Conservation (phyloP, 1,139 yeast species). For the Debaryomycetaceae sp. region DNA sequence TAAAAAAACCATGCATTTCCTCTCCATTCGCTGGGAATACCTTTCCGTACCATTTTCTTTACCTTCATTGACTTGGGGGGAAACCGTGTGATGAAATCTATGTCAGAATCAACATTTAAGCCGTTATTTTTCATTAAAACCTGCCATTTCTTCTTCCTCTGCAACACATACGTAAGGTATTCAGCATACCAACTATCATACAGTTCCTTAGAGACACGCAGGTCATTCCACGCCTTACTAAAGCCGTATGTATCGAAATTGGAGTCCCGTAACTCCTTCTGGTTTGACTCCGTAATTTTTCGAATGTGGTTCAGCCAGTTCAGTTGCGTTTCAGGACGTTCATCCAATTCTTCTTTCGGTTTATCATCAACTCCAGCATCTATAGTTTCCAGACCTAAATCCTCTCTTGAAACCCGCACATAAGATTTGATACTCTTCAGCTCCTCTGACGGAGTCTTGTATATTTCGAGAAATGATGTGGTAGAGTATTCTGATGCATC, state of each 20-base stretch:
- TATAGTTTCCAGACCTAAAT: background rate
- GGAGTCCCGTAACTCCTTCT: slow-evolving; percentile 20
- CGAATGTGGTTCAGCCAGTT: background rate
- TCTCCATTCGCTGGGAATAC: slow-evolving; percentile 96
- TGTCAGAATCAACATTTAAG: slow-evolving; percentile 34
- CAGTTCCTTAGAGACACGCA: slow-evolving; percentile 45
- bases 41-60: slow-evolving; percentile 80
- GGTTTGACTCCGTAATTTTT: background rate
- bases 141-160: slow-evolving; percentile 77
- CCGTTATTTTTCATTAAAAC: slow-evolving; percentile 66
- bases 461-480: background rate
- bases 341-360: background rate
- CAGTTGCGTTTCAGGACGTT: background rate
- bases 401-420: background rate
- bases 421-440: background rate
- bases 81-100: slow-evolving; percentile 49
- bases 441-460: background rate
- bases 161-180: slow-evolving; percentile 59
- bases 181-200: slow-evolving; percentile 73
- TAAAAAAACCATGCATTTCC: slow-evolving; percentile 97
- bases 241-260: slow-evolving; percentile 82
- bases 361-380: background rate
- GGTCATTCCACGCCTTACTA: slow-evolving; percentile 55
- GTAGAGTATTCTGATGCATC: background rate
- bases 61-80: slow-evolving; percentile 84